These are phyloP conservation scores for Pseudoneurospora amorphoporcata DNA, from an alignment of 495 filamentous ascomycete genomes.

Conservation along the genomic window DNA sequence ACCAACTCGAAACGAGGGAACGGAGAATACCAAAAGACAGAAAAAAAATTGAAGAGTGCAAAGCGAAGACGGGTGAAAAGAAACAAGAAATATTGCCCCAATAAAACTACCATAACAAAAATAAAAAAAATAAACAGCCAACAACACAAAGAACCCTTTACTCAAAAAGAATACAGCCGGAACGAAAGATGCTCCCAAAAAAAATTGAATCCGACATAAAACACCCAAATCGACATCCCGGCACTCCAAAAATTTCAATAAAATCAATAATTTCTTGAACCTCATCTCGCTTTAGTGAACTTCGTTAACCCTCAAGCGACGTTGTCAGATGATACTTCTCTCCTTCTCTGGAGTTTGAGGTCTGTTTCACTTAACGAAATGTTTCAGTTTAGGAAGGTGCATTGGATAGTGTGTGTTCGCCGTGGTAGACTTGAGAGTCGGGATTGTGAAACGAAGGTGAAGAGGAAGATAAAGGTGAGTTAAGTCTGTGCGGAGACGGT, in stretches of 20 bases:
- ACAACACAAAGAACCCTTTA: not conserved
- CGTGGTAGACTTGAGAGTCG: not conserved
- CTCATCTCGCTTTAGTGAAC: too few species aligned
- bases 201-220: not conserved
- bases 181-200: too few species aligned
- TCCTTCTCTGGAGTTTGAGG: not conserved
- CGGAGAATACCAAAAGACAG: too few species aligned
- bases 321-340: not conserved
- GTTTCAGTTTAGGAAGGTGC: not conserved
- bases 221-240: not conserved
- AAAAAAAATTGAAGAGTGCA: too few species aligned
- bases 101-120: too few species aligned
- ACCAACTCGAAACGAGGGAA: too few species aligned
- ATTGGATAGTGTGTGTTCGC: not conserved
- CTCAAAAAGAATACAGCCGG: too few species aligned
- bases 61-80: too few species aligned
- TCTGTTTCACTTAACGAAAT: not conserved
- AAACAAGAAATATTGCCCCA: too few species aligned
- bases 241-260: not conserved
- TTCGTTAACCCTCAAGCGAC: not conserved
- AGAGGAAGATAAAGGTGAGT: not conserved
- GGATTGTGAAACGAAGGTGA: not conserved
- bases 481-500: not conserved
- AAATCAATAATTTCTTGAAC: not conserved
- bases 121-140: too few species aligned